A percentile compares a stretch with the other conserved stretches of the same genome.
These are phyloP conservation scores for Lepidium didymum DNA, from an alignment of 345 rosid genomes.

Conservation along the genomic window DNA sequence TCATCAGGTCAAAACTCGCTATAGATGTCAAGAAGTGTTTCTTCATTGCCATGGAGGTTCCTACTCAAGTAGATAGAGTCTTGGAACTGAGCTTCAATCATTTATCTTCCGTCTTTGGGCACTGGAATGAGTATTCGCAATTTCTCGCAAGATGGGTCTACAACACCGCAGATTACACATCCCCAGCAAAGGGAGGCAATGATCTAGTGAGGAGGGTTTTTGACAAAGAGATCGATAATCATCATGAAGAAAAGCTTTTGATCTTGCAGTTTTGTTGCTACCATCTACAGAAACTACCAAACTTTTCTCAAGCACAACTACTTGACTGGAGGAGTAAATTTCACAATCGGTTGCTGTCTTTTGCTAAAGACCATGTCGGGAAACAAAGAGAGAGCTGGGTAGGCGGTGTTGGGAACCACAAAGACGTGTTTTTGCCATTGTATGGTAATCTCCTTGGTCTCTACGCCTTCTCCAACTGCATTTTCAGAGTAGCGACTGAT, in stretches of 20 bases:
- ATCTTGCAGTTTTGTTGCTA: slow-evolving; percentile 70
- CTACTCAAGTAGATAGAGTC: slow-evolving; percentile 80
- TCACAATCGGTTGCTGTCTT: slow-evolving; percentile 43
- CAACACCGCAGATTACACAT: slow-evolving; percentile 40
- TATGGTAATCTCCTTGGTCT: slow-evolving; percentile 80
- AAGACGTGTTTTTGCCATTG: slow-evolving; percentile 77
- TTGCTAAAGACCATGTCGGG: slow-evolving; percentile 38
- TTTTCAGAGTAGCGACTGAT: slow-evolving; percentile 29
- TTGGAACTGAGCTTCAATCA: slow-evolving; percentile 64
- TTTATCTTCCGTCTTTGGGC: slow-evolving; percentile 67
- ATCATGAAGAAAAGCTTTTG: slow-evolving; percentile 85
- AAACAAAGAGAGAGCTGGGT: slow-evolving; percentile 56
- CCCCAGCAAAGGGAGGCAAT: slow-evolving; percentile 29
- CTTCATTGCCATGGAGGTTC: slow-evolving; percentile 35
- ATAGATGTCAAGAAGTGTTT: slow-evolving; percentile 58
- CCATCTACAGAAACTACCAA: slow-evolving; percentile 51
- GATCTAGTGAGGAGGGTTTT: slow-evolving; percentile 85
- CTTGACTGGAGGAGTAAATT: slow-evolving; percentile 55
- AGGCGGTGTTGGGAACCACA: slow-evolving; percentile 80
- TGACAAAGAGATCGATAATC: slow-evolving; percentile 93
- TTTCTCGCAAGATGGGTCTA: slow-evolving; percentile 56
- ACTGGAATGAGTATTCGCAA: slow-evolving; percentile 62
- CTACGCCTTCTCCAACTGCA: slow-evolving; percentile 61
- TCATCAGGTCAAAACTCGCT: slow-evolving; percentile 62
- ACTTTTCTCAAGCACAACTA: slow-evolving; percentile 30